Evolutionary conservation across 768 basidiomycete genomes (phyloP), one percentile per base, ranked within the genome.

Genomic region (Tricholoma matsutake): DNA sequence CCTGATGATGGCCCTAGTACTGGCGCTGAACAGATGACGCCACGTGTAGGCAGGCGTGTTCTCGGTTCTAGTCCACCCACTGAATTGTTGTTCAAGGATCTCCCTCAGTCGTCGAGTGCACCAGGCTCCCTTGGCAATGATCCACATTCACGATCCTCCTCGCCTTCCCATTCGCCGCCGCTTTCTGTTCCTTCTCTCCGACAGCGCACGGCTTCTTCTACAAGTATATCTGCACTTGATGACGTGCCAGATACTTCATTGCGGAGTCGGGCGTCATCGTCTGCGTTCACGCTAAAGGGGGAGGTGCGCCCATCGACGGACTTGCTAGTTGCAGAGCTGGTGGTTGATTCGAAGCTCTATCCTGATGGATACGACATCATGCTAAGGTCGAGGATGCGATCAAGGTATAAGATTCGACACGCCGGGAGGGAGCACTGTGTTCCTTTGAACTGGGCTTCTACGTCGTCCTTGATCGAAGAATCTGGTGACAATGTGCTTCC

Each of bases 311-410:
- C 81, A 47, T 75, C 79, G n/a, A 80, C 81, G 56, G 92, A 96
- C 70, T 73, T 94, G 51, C 73, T 94, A 18, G 84, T 94, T 16
- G 84, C 84, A 2, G 94, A 96, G 73, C 69, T 94, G 31, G 83
- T 94, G 28, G 80, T 94, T 28, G 92, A 95, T 73, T 86, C 90
- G 58, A 89, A 88, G 71, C 76, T 91, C 60, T 94, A 91, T 73
- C 84, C 88, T 0, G 80, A 82, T 43, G 92, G 92, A n/a, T 94
- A 92, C 63, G 77, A 81, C 28, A 78, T 91, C 28, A 63, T 69
- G 3, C 67, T 86, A 45, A 68, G 68, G 51, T 85, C 85, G 25
- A 72, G 67, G 22, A 71, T 81, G 63, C 76, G 81, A 54, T 76
- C 78, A 61, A 64, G 67, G 57, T 63, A 63, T 57, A 62, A 65